Evolutionary conservation across 176 grass and related monocot species (phyloP), one percentile per base, ranked within the genome.

Genomic region (Luzula sylvatica): DNA sequence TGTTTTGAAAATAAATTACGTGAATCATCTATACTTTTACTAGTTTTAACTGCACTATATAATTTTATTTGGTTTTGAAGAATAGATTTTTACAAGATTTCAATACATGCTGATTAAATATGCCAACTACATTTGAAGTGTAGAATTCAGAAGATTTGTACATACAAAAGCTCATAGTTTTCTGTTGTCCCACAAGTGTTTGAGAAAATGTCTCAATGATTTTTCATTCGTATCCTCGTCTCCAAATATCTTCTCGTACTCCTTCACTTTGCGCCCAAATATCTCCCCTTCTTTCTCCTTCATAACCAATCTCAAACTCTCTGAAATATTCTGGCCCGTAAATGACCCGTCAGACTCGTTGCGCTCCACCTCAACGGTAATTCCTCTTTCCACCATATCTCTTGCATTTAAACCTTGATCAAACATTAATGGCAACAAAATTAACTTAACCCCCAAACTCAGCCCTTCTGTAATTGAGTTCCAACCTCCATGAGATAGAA

Each of bases 391-490:
- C 48, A 55, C 81, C 20, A 92, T 51, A 7, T 46, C 38, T 57
- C 87, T 57, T 15, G 76, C 69, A 14, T 72, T 92, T 15, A 85
- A 71, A 2, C 87, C 81, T 21, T 92, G 86, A 21, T 81, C 86
- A 32, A 74, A 77, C 15, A 85, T 15, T 7, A 92, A 6, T 3
- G 86, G 81, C 60, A 92, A 62, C 30, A 85, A 13, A 29, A 78
- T 51, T 4, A 81, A 26, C 61, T 55, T 62, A n/a, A 74, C 62
- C 15, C 80, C 80, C 3, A 53, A 35, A 9, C 60, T 35, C 4
- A 87, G 60, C 20, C 78, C 83, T 42, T 87, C 78, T 14, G 60
- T 0, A 0, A 75, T 35, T 4, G 83, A 87, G 51, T 58, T 78
- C 78, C 83, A 82, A 1, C 83, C 83, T 35, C 62, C 53, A 32